Base-by-base conservation (phyloP, 2,329 filamentous ascomycete species). In the Tolypocladium ovalisporum region DNA sequence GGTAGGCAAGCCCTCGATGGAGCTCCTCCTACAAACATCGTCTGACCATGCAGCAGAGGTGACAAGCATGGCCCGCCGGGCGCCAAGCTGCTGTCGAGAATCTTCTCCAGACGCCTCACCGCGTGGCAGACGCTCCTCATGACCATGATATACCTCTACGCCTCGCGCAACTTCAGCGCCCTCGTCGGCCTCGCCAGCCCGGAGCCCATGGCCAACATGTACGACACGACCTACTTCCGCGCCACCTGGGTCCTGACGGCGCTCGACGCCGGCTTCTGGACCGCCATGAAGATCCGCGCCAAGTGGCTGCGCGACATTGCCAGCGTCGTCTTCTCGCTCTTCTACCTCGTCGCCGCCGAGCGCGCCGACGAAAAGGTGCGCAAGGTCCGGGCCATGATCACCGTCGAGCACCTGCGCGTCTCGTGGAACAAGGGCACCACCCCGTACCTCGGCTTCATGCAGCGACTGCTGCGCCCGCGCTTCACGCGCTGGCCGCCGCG, bases 221-320 rank as follows among this genome's bases (percentile, higher is more conserved):
- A 99, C 75, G 90, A 89, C 56, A 81, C 90, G 55, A 86, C 89
- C 34, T 99, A 95, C 75, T 99, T 96, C 71, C 87, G 94, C 54
- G 94, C 94, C 57, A 99, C 94, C 68, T 99, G 94, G 94, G 84
- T 97, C 19, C 86, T 94, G 56, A 99, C 94, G 0, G 94, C 91
- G 0, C 75, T 99, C 60, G 94, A 99, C 66, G 94, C 94, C 7
- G 94, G 94, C 1, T 99, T 97, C 72, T 99, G 94, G 94, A 96
- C 91, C 0, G 94, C 94, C 37, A 99, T 99, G 94, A 87, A 85
- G 66, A 92, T 99, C 62, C 83, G 83, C 53, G 70, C 70, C 55
- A 91, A 88, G 65, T 92, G 89, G 84, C 64, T 96, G 47, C 81
- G 91, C 42, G 92, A 97, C 69, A 68, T 96, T 17, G 83, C 88